phyloP scores from a whole-genome alignment of 2,329 filamentous ascomycete genomes.

The Neocucurbitaria cava region DNA sequence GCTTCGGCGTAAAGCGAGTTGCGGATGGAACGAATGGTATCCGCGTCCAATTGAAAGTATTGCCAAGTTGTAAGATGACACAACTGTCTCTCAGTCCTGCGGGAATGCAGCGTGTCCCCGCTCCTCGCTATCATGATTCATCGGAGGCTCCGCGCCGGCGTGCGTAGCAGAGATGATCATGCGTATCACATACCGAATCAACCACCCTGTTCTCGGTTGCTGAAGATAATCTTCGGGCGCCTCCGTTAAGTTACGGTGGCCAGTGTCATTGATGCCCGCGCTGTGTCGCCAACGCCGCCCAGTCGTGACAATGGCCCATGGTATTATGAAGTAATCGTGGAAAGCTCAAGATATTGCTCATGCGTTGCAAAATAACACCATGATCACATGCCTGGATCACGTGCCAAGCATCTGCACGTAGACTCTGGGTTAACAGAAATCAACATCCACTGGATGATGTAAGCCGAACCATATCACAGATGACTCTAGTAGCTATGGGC shows the following conservation, averaged over 20 bases:
- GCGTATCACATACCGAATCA: conserved; percentile 6
- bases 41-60: neutral
- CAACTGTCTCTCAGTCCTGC: conserved; percentile 9
- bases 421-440: no score
- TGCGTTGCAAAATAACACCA: neutral
- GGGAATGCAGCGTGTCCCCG: conserved; percentile 5
- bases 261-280: neutral
- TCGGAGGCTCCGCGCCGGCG: conserved; percentile 8
- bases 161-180: conserved; percentile 9
- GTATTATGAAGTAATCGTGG: no score
- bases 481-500: no score
- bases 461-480: no score
- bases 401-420: no score
- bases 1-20: neutral
- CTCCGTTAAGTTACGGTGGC: conserved; percentile 2
- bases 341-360: no score
- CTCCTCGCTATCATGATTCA: neutral
- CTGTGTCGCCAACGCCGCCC: neutral
- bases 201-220: neutral
- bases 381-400: no score
- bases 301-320: no score
- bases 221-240: conserved; percentile 1
- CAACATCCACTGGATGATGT: no score
- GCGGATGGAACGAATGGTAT: neutral
- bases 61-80: neutral